Conservation (phyloP, 2,329 filamentous ascomycete species). For the Coniella vitis region DNA sequence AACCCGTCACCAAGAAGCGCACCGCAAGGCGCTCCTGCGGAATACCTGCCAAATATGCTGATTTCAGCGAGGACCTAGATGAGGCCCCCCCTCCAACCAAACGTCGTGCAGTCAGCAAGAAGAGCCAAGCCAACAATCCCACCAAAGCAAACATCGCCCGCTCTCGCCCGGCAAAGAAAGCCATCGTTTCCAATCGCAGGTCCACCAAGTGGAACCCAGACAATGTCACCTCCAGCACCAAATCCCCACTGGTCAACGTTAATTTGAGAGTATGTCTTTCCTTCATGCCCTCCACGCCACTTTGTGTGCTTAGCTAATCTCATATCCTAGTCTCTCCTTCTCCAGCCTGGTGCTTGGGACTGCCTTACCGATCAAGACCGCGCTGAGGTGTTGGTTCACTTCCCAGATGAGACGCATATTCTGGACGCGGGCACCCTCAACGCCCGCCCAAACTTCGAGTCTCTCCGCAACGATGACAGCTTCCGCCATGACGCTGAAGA, state of each 20-base stretch:
- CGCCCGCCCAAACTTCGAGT: conserved; percentile 29
- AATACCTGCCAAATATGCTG: too few species aligned
- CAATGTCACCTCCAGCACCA: conserved; percentile 28
- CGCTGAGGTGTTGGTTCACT: conserved; percentile 27
- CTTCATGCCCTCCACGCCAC: not conserved
- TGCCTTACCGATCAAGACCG: conserved; percentile 27
- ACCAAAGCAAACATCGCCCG: not conserved
- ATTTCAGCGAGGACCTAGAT: too few species aligned
- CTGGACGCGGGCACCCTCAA: conserved; percentile 23
- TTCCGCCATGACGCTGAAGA: conserved; percentile 36
- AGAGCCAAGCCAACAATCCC: not conserved
- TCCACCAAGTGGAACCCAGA: conserved; percentile 23
- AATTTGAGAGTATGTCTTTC: conserved; percentile 28
- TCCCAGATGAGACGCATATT: conserved; percentile 29
- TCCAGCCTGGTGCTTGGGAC: conserved; percentile 32
- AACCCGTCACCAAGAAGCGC: too few species aligned
- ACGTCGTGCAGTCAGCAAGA: conserved; percentile 4
- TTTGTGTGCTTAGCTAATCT: conserved; percentile 5
- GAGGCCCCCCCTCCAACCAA: not conserved
- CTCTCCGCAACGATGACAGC: conserved; percentile 34
- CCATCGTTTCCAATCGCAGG: conserved; percentile 15
- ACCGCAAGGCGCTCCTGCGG: too few species aligned
- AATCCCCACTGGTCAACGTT: conserved; percentile 29
- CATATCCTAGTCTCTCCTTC: conserved; percentile 27
- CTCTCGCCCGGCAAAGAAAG: conserved; percentile 19